These are phyloP conservation scores for Auriscalpium microsporum DNA, from an alignment of 768 basidiomycete genomes.

Conservation along the genomic window DNA sequence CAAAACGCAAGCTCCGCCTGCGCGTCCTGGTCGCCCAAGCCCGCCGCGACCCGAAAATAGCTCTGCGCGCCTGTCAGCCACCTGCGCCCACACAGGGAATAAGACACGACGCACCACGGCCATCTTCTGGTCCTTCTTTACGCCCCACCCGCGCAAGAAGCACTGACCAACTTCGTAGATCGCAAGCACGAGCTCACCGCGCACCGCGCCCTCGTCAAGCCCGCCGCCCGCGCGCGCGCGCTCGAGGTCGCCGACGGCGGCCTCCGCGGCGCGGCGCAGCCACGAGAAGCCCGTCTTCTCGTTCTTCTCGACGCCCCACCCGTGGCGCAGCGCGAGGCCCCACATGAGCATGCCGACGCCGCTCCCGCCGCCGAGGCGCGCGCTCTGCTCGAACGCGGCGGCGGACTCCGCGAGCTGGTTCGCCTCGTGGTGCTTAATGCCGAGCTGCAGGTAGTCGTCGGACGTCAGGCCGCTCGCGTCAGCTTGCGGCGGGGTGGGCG, in stretches of 20 bases:
- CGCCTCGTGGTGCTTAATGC: slow-evolving; percentile 71
- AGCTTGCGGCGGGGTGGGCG: slow-evolving; percentile 6
- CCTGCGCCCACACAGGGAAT: neutral
- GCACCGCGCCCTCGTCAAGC: slow-evolving; percentile 45
- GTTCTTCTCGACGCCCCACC: slow-evolving; percentile 81
- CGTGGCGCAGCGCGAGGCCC: slow-evolving; percentile 76
- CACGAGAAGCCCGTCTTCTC: slow-evolving; percentile 76
- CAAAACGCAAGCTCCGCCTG: slow-evolving; percentile 83
- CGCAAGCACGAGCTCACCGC: slow-evolving; percentile 75
- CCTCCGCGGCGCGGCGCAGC: slow-evolving; percentile 75
- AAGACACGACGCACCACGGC: slow-evolving; percentile 49
- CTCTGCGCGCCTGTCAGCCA: slow-evolving; percentile 33
- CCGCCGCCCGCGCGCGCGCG: slow-evolving; percentile 37
- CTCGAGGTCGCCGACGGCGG: slow-evolving; percentile 71
- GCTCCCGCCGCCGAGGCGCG: slow-evolving; percentile 68
- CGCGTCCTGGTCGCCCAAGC: slow-evolving; percentile 79
- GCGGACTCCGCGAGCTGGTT: slow-evolving; percentile 65
- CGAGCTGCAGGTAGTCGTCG: slow-evolving; percentile 64
- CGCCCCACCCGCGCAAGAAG: slow-evolving; percentile 91
- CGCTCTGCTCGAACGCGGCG: slow-evolving; percentile 66
- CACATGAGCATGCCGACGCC: slow-evolving; percentile 92
- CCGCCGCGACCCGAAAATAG: slow-evolving; percentile 79
- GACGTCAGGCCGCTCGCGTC: slow-evolving; percentile 29
- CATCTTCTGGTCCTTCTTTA: slow-evolving; percentile 83
- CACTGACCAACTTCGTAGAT: slow-evolving; percentile 91